A percentile compares a stretch with the other conserved stretches of the same genome.
Evolutionary conservation across 129 eudicot species (phyloP).

Genomic region (Mikania micrantha): DNA sequence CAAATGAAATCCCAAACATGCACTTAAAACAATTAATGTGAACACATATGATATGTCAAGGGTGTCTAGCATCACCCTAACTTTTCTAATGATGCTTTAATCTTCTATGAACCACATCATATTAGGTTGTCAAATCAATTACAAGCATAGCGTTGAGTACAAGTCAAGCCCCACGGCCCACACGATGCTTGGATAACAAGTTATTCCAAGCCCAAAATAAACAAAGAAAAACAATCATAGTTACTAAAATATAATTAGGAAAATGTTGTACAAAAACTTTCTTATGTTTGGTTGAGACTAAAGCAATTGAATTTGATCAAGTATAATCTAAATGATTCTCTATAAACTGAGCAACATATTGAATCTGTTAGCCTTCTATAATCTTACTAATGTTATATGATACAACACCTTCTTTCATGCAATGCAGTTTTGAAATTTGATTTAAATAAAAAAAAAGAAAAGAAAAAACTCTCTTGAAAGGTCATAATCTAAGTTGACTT

Average conservation of each 20-base stretch:
- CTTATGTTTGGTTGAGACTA: too few species aligned
- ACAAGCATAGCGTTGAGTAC: not conserved
- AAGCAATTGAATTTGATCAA: constrained; percentile 4
- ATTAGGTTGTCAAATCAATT: not conserved
- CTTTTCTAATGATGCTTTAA: not conserved
- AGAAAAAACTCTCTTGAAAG: not conserved
- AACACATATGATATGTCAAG: too few species aligned
- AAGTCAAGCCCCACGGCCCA: not conserved
- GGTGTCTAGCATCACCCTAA: too few species aligned
- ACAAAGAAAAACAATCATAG: too few species aligned
- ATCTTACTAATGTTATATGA: constrained; percentile 7
- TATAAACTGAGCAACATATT: not conserved
- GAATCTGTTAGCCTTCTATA: constrained; percentile 2
- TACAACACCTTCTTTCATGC: constrained; percentile 4
- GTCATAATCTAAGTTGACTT: not conserved
- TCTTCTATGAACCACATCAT: not conserved
- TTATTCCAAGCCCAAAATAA: not conserved
- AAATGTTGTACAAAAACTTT: too few species aligned
- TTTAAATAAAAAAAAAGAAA: too few species aligned
- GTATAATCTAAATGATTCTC: too few species aligned
- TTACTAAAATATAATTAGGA: too few species aligned
- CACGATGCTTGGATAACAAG: too few species aligned
- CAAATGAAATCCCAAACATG: too few species aligned
- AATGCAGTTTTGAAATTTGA: not conserved
- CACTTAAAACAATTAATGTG: too few species aligned